A percentile compares a stretch with the other conserved stretches of the same genome.
Evolutionary conservation across 176 grass and related monocot species (phyloP).

Genomic region (Areca catechu): DNA sequence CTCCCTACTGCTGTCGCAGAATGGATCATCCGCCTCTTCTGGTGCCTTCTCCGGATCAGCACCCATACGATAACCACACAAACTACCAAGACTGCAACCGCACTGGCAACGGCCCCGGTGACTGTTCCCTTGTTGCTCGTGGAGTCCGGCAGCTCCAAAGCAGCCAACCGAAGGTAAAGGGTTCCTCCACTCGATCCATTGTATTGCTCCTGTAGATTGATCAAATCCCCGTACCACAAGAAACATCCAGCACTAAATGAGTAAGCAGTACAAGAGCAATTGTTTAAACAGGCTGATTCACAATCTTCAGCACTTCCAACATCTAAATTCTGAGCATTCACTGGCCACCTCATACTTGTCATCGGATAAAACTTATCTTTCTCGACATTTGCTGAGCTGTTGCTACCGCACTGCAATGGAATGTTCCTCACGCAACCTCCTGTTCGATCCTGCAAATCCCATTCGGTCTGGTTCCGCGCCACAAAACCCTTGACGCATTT

Average conservation of each 20-base stretch:
- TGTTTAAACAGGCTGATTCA: conserved; percentile 42
- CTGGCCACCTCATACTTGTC: conserved; percentile 26
- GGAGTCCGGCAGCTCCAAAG: conserved; percentile 51
- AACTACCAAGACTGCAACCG: conserved; percentile 24
- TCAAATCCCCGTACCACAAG: conserved; percentile 49
- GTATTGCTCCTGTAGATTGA: conserved; percentile 48
- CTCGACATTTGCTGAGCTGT: conserved; percentile 13
- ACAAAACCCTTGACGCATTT: conserved; percentile 56
- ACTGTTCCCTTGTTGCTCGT: conserved; percentile 34
- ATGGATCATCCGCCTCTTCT: conserved; percentile 29
- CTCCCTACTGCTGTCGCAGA: conserved; percentile 41
- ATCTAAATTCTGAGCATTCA: conserved; percentile 26
- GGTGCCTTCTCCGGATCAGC: conserved; percentile 31
- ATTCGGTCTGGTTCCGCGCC: conserved; percentile 33
- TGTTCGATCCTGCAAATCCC: conserved; percentile 36
- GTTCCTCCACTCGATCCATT: conserved; percentile 30
- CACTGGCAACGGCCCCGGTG: conserved; percentile 30
- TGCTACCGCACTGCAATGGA: conserved; percentile 43
- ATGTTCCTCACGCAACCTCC: conserved; percentile 53
- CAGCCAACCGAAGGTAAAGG: conserved; percentile 65
- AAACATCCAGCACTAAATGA: conserved; percentile 44
- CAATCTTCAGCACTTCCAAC: conserved; percentile 34
- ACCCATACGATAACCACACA: conserved; percentile 13
- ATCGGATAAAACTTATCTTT: conserved; percentile 57
- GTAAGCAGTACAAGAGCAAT: conserved; percentile 63